Conservation (phyloP, 2,329 filamentous ascomycete species). For the Fusarium caatingaense region DNA sequence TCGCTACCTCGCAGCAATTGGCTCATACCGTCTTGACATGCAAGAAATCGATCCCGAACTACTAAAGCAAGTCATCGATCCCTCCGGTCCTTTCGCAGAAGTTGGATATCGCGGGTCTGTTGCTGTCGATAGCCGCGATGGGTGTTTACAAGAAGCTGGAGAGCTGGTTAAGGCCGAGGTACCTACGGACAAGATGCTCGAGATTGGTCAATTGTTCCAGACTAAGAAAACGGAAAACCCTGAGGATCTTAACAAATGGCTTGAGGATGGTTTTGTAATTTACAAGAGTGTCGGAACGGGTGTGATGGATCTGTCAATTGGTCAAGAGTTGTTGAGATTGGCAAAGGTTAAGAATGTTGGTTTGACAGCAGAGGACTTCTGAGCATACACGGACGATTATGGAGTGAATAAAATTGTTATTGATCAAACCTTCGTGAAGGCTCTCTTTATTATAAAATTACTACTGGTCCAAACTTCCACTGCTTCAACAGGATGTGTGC, state of each 20-base stretch:
- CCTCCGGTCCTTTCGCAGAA: conserved; percentile 7
- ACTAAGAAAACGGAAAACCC: neutral
- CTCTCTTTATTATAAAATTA: neutral
- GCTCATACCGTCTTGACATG: conserved; percentile 50
- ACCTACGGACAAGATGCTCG: conserved; percentile 36
- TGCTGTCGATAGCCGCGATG: conserved; percentile 46
- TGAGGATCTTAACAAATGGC: conserved; percentile 63
- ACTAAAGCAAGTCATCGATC: conserved; percentile 40
- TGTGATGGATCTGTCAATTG: conserved; percentile 75
- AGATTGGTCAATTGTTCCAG: conserved; percentile 67
- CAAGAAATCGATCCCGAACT: conserved; percentile 48
- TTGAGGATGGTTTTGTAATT: conserved; percentile 72
- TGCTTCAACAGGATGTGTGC: neutral
- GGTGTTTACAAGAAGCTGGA: conserved; percentile 48
- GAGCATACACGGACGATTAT: neutral
- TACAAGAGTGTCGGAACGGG: conserved; percentile 77
- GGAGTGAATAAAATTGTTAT: neutral
- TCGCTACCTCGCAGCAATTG: conserved; percentile 47
- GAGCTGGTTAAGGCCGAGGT: conserved; percentile 48
- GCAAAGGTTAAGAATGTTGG: conserved; percentile 67
- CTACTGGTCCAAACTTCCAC: too few relatives aligned
- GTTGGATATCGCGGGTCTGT: conserved; percentile 26
- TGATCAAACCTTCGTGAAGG: neutral
- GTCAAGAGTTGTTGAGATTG: conserved; percentile 66
- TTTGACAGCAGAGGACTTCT: conserved; percentile 41